These are phyloP conservation scores for Nasturtium officinale DNA, from an alignment of 345 rosid species.

Conservation along the genomic window DNA sequence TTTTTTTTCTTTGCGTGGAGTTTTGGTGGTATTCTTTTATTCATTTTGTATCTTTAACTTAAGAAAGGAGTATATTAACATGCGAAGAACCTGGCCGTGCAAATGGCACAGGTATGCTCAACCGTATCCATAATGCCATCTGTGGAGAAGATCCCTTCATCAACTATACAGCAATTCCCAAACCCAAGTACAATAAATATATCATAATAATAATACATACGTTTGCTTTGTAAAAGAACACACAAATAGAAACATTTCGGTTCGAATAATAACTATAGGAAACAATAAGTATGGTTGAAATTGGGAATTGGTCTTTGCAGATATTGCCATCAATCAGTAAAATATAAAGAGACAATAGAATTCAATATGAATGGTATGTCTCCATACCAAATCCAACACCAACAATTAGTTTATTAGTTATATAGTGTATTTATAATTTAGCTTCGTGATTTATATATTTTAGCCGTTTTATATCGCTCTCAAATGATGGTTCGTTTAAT, in stretches of 20 bases:
- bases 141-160: slow-evolving; percentile 23
- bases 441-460: slow-evolving; percentile 20
- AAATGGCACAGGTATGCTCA: slow-evolving; percentile 31
- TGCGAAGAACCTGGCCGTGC: slow-evolving; percentile 15
- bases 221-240: neutral
- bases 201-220: neutral
- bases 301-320: neutral
- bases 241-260: neutral
- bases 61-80: neutral
- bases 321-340: neutral
- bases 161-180: neutral
- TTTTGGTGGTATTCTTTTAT: neutral
- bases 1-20: neutral
- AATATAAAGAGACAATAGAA: neutral
- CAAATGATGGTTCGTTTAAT: slow-evolving; percentile 8
- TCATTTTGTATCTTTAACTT: neutral
- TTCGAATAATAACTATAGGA: neutral
- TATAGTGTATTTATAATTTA: slow-evolving; percentile 10
- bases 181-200: neutral
- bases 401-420: neutral
- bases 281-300: neutral
- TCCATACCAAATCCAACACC: slow-evolving; percentile 10
- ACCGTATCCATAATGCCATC: slow-evolving; percentile 30
- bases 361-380: neutral
- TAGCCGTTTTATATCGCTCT: slow-evolving; percentile 12